These are phyloP conservation scores for Metarhizium guizhouense DNA, from an alignment of 2,329 filamentous ascomycete genomes.

Conservation along the genomic window DNA sequence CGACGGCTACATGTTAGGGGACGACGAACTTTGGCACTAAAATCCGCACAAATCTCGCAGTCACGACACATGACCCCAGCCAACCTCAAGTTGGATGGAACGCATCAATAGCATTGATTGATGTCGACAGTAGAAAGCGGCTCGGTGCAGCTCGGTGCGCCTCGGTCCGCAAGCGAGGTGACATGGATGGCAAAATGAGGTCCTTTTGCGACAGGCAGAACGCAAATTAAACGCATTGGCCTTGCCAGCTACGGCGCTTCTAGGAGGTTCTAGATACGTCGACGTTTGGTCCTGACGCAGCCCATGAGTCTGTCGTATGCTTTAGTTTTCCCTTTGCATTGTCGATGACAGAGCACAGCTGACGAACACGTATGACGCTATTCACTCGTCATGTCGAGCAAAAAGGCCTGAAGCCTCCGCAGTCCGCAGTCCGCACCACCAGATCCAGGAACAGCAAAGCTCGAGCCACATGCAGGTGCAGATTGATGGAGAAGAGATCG, in stretches of 20 bases:
- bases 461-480: neutral
- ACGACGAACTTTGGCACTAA: conserved; percentile 13
- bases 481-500: neutral
- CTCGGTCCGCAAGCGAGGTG: neutral
- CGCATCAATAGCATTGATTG: too few species aligned
- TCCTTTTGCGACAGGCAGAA: neutral
- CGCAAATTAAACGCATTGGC: neutral
- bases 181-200: neutral
- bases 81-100: neutral
- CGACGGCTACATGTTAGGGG: neutral
- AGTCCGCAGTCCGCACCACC: neutral
- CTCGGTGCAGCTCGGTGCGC: neutral
- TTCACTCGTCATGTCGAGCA: too few species aligned
- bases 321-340: too few species aligned
- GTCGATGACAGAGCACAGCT: too few species aligned
- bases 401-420: too few species aligned
- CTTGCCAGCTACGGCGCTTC: neutral
- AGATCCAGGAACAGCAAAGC: neutral
- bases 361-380: too few species aligned
- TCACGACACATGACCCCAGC: neutral
- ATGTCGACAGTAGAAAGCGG: neutral
- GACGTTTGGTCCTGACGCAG: neutral
- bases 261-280: neutral
- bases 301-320: too few species aligned
- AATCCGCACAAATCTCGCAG: conserved; percentile 27